Base-by-base conservation (phyloP, 371 early-diverging fungal genomes). In the Catenaria anguillulae region DNA sequence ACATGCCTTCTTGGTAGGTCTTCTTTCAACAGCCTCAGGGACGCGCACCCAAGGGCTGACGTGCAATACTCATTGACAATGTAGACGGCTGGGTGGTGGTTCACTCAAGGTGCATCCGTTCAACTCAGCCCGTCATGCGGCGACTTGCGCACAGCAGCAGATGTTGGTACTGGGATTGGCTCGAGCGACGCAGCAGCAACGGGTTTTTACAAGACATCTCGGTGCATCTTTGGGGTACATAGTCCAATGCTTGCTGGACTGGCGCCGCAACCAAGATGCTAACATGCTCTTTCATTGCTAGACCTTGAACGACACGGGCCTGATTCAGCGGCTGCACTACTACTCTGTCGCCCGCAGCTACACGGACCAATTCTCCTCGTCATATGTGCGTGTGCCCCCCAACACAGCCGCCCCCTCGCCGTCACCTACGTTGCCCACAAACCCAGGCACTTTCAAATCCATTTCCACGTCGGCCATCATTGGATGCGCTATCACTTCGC, bases 171-270 rank as follows among this genome's bases (percentile, higher is more conserved):
- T 13, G 54, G 54, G 3, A 21, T 8, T 31, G 24, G 24, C 13
- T 29, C 24, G 15, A 33, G 24, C 31, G 54, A 26, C 13, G 31
- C 24, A 4, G 33, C 54, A 6, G 54, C 19, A 31, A 12, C 54
- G 31, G 54, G 54, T 2, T 52, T 17, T 21, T 52, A 52, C 54
- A n/a, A 52, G 54, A 31, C 31, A 31, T 52, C 54, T 24, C 31
- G 31, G 54, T 52, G 54, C 54, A 19, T 52, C 12, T 52, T 52
- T n/a, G 54, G 54, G 37, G n/a, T n/a, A n/a, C n/a, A n/a, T n/a
- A n/a, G n/a, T n/a, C n/a, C n/a, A n/a, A n/a, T n/a, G n/a, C n/a
- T n/a, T n/a, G n/a, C n/a, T n/a, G n/a, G n/a, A n/a, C n/a, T n/a
- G n/a, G n/a, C n/a, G n/a, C n/a, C n/a, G n/a, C n/a, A n/a, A n/a